These are phyloP conservation scores for Tetrahymena malaccensis DNA, from an alignment of 73 alveolate species.

Conservation along the genomic window DNA sequence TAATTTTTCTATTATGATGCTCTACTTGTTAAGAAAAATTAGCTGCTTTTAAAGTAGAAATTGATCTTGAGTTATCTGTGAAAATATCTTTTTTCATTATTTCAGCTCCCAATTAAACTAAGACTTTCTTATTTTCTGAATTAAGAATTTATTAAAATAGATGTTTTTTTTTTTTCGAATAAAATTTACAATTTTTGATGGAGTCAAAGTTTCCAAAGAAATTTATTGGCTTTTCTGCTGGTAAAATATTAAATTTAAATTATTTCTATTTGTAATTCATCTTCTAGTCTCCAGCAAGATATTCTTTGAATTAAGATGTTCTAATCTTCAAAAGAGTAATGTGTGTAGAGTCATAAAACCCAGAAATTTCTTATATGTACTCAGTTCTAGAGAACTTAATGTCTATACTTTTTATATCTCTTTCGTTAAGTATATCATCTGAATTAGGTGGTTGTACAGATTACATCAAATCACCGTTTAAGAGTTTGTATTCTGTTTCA, in stretches of 20 bases:
- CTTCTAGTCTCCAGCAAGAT: neutral
- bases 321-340: neutral
- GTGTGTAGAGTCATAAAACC: neutral
- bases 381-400: neutral
- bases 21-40: neutral
- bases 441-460: neutral
- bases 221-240: neutral
- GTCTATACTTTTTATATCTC: neutral
- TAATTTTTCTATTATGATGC: neutral
- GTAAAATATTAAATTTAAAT: neutral
- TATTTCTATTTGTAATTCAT: neutral
- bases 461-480: neutral
- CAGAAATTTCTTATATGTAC: neutral
- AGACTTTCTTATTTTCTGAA: neutral
- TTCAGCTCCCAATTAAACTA: neutral
- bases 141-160: neutral
- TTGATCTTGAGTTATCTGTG: neutral
- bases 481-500: neutral
- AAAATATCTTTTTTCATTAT: neutral
- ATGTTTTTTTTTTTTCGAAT: neutral
- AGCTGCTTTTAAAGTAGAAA: neutral
- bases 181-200: neutral
- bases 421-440: neutral
- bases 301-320: neutral
- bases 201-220: neutral